A percentile compares a stretch with the other conserved stretches of the same genome.
Conservation (phyloP, 345 rosid genomes). For the Citrus glauca region DNA sequence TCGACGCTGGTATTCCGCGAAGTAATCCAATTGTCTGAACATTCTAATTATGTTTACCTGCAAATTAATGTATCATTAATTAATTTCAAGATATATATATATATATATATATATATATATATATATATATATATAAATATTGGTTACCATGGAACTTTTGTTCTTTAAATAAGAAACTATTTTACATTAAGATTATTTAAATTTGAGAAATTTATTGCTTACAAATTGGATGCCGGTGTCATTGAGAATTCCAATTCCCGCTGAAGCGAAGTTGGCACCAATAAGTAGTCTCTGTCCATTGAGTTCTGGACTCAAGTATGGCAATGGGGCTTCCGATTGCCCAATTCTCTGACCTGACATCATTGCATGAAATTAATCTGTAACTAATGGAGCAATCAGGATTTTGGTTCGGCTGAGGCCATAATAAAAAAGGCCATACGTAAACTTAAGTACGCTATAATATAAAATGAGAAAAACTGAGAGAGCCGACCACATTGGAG, state of each 20-base stretch:
- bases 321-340: slow-evolving; percentile 47
- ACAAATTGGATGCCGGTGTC: slow-evolving; percentile 69
- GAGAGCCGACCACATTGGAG: too few species aligned
- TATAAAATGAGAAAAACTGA: too few species aligned
- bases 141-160: not conserved
- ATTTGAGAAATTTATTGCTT: slow-evolving; percentile 3
- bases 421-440: too few species aligned
- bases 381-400: too few species aligned
- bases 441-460: too few species aligned
- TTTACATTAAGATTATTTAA: too few species aligned
- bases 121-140: too few species aligned
- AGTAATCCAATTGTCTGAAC: slow-evolving; percentile 52
- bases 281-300: slow-evolving; percentile 45
- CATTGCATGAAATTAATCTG: not conserved
- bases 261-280: slow-evolving; percentile 94
- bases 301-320: slow-evolving; percentile 70
- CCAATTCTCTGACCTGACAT: slow-evolving; percentile 53
- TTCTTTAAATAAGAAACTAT: too few species aligned
- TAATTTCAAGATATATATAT: not conserved
- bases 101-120: too few species aligned
- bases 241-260: slow-evolving; percentile 73
- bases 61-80: not conserved
- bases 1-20: slow-evolving; percentile 54
- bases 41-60: slow-evolving; percentile 69
- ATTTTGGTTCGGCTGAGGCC: too few species aligned